Percentiles rank a stretch among this genome's conserved stretches.
These are phyloP conservation scores for Geopyxis carbonaria DNA, from an alignment of 495 filamentous ascomycete genomes.

Conservation along the genomic window DNA sequence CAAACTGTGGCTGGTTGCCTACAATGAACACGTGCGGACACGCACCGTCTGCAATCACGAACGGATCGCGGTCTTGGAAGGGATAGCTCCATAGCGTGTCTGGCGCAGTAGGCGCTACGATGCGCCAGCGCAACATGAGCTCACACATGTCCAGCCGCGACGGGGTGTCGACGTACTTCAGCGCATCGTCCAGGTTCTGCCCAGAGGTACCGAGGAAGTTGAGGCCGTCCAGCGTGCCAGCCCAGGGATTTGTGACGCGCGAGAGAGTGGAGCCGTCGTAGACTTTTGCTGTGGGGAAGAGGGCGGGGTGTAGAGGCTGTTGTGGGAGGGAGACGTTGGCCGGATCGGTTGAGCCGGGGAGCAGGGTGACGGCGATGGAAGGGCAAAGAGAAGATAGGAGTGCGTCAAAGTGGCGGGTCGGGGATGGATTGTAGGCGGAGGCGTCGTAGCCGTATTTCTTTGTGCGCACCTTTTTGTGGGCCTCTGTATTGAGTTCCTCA, in stretches of 20 bases:
- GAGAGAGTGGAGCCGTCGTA: slow-evolving; percentile 56
- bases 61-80: slow-evolving; percentile 79
- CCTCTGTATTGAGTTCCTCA: slow-evolving; percentile 24
- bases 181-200: slow-evolving; percentile 85
- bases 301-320: slow-evolving; percentile 49
- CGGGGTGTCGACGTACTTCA: slow-evolving; percentile 67
- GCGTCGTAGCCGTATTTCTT: slow-evolving; percentile 96
- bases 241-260: slow-evolving; percentile 83
- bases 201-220: slow-evolving; percentile 68
- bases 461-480: slow-evolving; percentile 9
- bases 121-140: slow-evolving; percentile 75
- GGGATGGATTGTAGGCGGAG: slow-evolving; percentile 65
- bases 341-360: slow-evolving; percentile 59
- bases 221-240: slow-evolving; percentile 75
- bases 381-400: slow-evolving; percentile 70
- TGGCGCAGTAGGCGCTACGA: slow-evolving; percentile 83
- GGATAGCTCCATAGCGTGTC: slow-evolving; percentile 96
- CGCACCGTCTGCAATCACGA: slow-evolving; percentile 51
- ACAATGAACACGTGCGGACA: slow-evolving; percentile 87
- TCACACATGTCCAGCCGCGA: slow-evolving; percentile 77
- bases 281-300: slow-evolving; percentile 49
- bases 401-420: slow-evolving; percentile 63
- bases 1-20: slow-evolving; percentile 72
- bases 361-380: slow-evolving; percentile 59
- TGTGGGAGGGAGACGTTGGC: slow-evolving; percentile 50